Conservation (phyloP, 257 asterid genomes). For the Orobanche coerulescens region DNA sequence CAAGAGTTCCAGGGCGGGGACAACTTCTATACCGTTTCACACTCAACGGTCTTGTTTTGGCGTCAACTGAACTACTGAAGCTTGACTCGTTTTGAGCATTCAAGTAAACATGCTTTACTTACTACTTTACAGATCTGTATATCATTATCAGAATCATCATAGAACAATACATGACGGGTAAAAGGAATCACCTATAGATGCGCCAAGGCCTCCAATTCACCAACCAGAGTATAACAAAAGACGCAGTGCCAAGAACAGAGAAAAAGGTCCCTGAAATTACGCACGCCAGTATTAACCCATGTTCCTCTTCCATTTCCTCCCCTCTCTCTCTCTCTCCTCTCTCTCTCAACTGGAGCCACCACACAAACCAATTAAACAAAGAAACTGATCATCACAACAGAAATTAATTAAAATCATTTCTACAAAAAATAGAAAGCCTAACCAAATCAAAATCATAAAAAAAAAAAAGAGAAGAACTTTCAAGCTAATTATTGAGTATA, state of each 20-base stretch:
- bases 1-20: background rate
- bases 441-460: background rate
- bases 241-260: constrained; percentile 64
- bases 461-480: background rate
- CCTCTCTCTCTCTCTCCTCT: constrained; percentile 36
- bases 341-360: constrained; percentile 30
- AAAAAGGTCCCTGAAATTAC: constrained; percentile 80
- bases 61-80: background rate
- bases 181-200: constrained; percentile 57
- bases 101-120: constrained; percentile 9
- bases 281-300: constrained; percentile 72
- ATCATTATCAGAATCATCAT: background rate
- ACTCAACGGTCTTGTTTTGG: background rate
- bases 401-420: background rate
- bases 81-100: constrained; percentile 2
- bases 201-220: constrained; percentile 99
- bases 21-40: constrained; percentile 9
- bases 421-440: constrained; percentile 8
- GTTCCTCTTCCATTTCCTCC: constrained; percentile 69
- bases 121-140: background rate
- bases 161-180: background rate
- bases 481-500: constrained; percentile 13
- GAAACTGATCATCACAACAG: background rate
- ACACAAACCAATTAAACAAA: background rate
- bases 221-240: constrained; percentile 88